Base-by-base conservation (phyloP, 177 flowering plant genomes). In the Vitis hybrid region DNA sequence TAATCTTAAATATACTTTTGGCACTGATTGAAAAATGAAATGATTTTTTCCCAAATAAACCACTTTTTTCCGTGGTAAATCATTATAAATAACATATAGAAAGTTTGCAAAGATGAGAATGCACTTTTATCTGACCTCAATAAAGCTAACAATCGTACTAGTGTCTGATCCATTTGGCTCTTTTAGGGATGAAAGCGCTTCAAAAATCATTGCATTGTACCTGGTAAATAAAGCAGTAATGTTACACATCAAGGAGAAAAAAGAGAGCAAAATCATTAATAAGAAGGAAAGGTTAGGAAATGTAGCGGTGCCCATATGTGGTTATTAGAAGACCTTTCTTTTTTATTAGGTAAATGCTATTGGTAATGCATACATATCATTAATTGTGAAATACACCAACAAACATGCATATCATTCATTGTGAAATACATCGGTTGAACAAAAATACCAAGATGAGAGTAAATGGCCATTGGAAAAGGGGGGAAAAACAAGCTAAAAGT, bases 81-180 rank as follows among this genome's bases (percentile, higher is more conserved):
- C 5, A 13, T 58, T 12, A 64, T 21, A 53, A 60, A 58, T 16
- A 61, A 15, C 68, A 31, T 48, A 16, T 60, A 11, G 52, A 11
- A 66, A 80, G 10, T 33, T n/a, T 21, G 48, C 3, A 29, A 55
- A 55, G 18, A 60, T 1, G 10, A 57, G 21, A 33, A 49, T 68
- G 7, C 22, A 55, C 15, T 70, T 22, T 33, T 18, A 56, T 56
- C 79, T 60, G 0, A 90, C 96, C 93, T 90, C 88, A 74, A 89
- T 88, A 72, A 71, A 89, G 71, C 60, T 67, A 16, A 76, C 71
- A 71, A 87, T 82, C 10, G 87, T 69, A 73, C 72, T 61, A 56
- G 80, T 72, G 16, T 86, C 93, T 19, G 82, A 79, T 69, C 97
- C 94, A 83, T 80, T 84, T 56, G 89, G 84, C 62, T 87, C 90